Percentiles rank a stretch among this genome's conserved stretches.
These are phyloP conservation scores for Diaporthe amygdali DNA, from an alignment of 2,329 filamentous ascomycete genomes.

Conservation along the genomic window DNA sequence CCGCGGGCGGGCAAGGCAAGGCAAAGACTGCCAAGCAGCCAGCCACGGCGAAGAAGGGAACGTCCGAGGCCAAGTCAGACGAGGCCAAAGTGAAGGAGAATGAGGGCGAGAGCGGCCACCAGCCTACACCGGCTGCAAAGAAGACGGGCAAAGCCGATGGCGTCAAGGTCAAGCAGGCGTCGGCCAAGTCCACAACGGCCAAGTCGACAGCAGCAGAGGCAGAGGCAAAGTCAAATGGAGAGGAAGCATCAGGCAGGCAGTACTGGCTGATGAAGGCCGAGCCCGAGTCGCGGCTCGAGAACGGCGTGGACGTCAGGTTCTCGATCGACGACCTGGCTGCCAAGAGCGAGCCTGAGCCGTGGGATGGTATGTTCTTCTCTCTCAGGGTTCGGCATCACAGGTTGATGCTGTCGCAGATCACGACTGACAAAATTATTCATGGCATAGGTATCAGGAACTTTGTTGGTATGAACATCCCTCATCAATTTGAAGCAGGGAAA, in stretches of 20 bases:
- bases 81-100: background rate
- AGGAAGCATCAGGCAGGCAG: constrained; percentile 31
- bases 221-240: background rate
- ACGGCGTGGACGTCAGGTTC: constrained; percentile 88
- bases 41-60: background rate
- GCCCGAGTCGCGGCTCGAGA: constrained; percentile 84
- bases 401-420: constrained; percentile 45
- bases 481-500: too few relatives aligned
- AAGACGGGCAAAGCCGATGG: background rate
- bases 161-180: background rate
- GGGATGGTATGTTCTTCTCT: constrained; percentile 73
- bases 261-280: constrained; percentile 91
- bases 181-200: background rate
- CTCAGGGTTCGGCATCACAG: constrained; percentile 33
- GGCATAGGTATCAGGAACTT: constrained; percentile 42
- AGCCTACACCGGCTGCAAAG: background rate
- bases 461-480: constrained; percentile 25
- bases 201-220: background rate
- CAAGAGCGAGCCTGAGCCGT: constrained; percentile 79
- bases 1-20: background rate
- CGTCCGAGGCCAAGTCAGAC: background rate
- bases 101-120: background rate
- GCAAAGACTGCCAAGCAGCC: background rate
- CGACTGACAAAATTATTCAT: constrained; percentile 4
- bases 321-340: constrained; percentile 88